These are phyloP conservation scores for Pseudovirgaria hyperparasitica DNA, from an alignment of 2,329 filamentous ascomycete genomes.

Conservation along the genomic window DNA sequence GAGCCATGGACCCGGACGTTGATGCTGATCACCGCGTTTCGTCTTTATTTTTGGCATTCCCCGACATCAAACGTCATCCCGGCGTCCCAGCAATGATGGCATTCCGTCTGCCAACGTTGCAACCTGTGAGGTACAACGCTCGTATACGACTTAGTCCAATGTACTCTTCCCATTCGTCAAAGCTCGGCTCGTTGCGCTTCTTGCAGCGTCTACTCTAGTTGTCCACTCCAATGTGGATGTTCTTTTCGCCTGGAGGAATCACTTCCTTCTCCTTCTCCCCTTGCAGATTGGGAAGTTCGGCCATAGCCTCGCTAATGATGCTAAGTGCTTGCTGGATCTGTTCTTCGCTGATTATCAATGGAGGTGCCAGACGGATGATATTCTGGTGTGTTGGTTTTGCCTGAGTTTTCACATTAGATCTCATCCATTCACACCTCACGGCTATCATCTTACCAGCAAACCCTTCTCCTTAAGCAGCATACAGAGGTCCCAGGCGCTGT, in stretches of 20 bases:
- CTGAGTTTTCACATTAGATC: slow-evolving; percentile 35
- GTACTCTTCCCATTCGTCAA: no score
- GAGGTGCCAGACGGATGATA: slow-evolving; percentile 95
- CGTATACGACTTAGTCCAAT: no score
- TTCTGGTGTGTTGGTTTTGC: slow-evolving; percentile 98
- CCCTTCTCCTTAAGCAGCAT: slow-evolving; percentile 93
- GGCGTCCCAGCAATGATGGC: no score
- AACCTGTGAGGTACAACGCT: neutral
- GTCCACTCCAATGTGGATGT: slow-evolving; percentile 47
- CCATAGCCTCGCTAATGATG: slow-evolving; percentile 71
- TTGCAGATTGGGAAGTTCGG: slow-evolving; percentile 62
- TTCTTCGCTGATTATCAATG: slow-evolving; percentile 82
- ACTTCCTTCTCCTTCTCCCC: slow-evolving; percentile 42
- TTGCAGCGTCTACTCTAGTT: no score
- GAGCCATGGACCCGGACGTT: no score
- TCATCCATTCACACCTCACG: slow-evolving; percentile 25
- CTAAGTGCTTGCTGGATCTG: slow-evolving; percentile 65
- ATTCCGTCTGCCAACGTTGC: neutral
- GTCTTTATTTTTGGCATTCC: no score
- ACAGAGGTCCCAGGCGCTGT: slow-evolving; percentile 92
- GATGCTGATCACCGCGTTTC: no score
- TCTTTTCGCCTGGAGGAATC: slow-evolving; percentile 48
- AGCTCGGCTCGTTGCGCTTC: no score
- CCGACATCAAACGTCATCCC: no score
- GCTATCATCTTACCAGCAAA: slow-evolving; percentile 56